phyloP scores from a whole-genome alignment of 805 yeast genomes.

The Metschnikowia cerradonensis region DNA sequence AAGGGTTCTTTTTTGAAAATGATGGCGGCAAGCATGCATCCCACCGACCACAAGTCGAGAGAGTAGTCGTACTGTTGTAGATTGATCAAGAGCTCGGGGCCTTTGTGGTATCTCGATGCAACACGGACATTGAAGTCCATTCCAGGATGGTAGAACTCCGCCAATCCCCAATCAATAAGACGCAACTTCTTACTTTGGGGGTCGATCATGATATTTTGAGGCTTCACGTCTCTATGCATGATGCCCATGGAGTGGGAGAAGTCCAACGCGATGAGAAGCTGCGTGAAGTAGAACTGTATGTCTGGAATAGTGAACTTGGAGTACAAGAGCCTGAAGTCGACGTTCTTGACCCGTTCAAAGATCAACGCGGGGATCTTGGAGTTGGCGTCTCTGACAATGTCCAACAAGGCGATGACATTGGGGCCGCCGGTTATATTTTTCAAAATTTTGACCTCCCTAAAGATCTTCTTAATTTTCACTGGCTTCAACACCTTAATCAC shows the following conservation, averaged over 20 bases:
- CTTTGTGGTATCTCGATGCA: slow-evolving; percentile 89
- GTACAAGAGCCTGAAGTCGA: slow-evolving; percentile 77
- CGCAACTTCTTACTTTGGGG: slow-evolving; percentile 66
- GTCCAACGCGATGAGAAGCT: slow-evolving; percentile 78
- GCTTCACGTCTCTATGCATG: slow-evolving; percentile 94
- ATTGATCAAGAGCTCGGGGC: slow-evolving; percentile 86
- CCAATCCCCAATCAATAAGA: slow-evolving; percentile 93
- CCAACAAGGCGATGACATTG: slow-evolving; percentile 70
- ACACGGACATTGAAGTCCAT: slow-evolving; percentile 90
- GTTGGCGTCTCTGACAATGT: slow-evolving; percentile 76
- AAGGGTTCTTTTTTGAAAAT: slow-evolving; percentile 89
- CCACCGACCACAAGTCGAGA: slow-evolving; percentile 89
- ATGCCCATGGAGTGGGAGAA: slow-evolving; percentile 93
- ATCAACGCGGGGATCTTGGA: slow-evolving; percentile 82
- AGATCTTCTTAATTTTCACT: slow-evolving; percentile 86
- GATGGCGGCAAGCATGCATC: slow-evolving; percentile 89
- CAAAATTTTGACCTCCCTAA: slow-evolving; percentile 81
- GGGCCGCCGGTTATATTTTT: slow-evolving; percentile 84
- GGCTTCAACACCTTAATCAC: slow-evolving; percentile 91
- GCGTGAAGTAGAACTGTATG: slow-evolving; percentile 77
- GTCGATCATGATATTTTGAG: slow-evolving; percentile 94
- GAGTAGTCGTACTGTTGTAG: slow-evolving; percentile 88
- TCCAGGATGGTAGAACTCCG: slow-evolving; percentile 88
- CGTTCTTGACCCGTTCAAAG: slow-evolving; percentile 79
- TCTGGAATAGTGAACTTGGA: slow-evolving; percentile 73